Percentiles rank a stretch among this genome's conserved stretches.
These are phyloP conservation scores for Triadica sebifera DNA, from an alignment of 345 rosid species.

Conservation along the genomic window DNA sequence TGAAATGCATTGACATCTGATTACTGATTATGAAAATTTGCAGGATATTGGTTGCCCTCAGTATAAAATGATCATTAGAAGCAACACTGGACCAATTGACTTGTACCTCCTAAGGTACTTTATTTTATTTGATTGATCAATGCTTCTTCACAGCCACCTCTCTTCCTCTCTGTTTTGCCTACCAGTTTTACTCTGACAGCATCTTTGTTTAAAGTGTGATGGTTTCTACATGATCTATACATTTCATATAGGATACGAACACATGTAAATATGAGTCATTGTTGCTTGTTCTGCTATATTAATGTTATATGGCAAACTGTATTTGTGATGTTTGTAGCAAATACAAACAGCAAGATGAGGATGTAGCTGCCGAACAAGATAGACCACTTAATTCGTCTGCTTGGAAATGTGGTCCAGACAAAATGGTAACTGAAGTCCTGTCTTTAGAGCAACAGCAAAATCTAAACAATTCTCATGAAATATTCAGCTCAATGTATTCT, in stretches of 20 bases:
- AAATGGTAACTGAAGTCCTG: constrained; percentile 19
- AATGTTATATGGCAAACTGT: constrained; percentile 1
- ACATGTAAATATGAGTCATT: not conserved
- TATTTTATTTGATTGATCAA: not conserved
- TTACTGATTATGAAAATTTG: constrained; percentile 10
- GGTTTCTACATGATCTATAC: not conserved
- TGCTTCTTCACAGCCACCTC: not conserved
- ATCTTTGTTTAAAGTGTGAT: not conserved
- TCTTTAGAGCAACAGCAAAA: constrained; percentile 16
- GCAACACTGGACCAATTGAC: constrained; percentile 64
- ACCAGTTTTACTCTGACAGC: not conserved
- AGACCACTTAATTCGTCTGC: constrained; percentile 18
- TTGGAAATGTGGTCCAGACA: constrained; percentile 17
- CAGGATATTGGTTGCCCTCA: constrained; percentile 53
- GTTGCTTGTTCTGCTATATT: not conserved
- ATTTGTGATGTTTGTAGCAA: constrained; percentile 44
- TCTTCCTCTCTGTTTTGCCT: not conserved
- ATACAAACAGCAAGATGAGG: constrained; percentile 39
- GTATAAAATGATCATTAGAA: constrained; percentile 63
- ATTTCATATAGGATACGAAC: not conserved
- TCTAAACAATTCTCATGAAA: constrained; percentile 8
- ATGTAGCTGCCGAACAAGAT: constrained; percentile 19
- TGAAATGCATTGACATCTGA: constrained; percentile 1
- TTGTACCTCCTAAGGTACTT: constrained; percentile 60
- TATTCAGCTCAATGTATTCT: constrained; percentile 12